Percentiles rank a stretch among this genome's conserved stretches.
These are phyloP conservation scores for Globisporangium iwayamae DNA, from an alignment of 352 stramenopile genomes.

Conservation along the genomic window DNA sequence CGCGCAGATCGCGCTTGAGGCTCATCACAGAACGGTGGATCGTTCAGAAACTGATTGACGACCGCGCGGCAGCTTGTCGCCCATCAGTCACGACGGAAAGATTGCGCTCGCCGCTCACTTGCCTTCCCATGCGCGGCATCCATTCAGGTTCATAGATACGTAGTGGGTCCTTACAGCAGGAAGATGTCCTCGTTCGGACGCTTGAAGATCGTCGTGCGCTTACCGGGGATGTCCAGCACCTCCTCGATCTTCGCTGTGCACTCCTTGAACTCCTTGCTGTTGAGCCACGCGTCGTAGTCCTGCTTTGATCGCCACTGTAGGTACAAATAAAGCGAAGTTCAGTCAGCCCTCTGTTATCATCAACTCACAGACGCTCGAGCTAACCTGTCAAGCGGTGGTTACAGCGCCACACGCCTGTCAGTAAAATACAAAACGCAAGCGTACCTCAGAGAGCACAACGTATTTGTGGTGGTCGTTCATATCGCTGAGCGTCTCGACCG, in stretches of 20 bases:
- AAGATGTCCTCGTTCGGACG: conserved; percentile 82
- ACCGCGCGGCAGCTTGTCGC: no score
- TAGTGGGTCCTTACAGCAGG: conserved; percentile 40
- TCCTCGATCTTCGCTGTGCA: conserved; percentile 86
- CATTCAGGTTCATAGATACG: not conserved
- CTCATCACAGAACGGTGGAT: no score
- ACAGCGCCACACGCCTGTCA: no score
- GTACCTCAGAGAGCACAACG: conserved; percentile 79
- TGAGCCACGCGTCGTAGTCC: conserved; percentile 76
- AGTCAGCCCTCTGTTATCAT: not conserved
- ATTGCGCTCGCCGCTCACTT: no score
- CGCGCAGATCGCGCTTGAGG: no score
- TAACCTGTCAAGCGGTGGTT: no score
- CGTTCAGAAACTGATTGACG: no score
- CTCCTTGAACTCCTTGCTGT: conserved; percentile 73
- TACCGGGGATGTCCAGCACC: conserved; percentile 80
- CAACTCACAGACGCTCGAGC: no score
- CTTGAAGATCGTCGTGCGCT: conserved; percentile 85
- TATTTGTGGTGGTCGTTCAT: conserved; percentile 87
- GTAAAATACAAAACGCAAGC: not conserved
- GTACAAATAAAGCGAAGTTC: conserved; percentile 4
- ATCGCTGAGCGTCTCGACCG: conserved; percentile 78
- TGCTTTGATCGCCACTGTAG: conserved; percentile 73
- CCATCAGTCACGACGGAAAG: no score
- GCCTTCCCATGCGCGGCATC: no score